Base-by-base conservation (phyloP, 805 yeast genomes). In the Yarrowia sp. region DNA sequence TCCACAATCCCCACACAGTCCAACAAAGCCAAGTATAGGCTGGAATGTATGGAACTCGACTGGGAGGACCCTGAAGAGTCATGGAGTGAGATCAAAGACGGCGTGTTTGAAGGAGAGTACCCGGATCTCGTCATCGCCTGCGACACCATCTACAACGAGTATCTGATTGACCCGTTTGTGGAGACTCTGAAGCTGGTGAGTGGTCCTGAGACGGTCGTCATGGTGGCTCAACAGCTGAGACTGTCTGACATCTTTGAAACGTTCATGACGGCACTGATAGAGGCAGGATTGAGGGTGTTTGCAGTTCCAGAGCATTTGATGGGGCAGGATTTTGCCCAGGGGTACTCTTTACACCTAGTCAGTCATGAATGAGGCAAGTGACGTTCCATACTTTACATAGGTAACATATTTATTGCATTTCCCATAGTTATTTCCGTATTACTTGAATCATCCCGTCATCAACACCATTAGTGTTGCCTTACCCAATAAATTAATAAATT, bases 111-210 rank as follows among this genome's bases (percentile, higher is more conserved):
- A 3, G 69, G 71, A 1, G 69, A 67, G 7, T 19, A 49, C 46
- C 60, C 24, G 88, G 84, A 69, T 76, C 80, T 58, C 50, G 77
- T 88, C 6, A 72, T 88, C 10, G 89, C 90, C 0, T 85, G 88
- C 71, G 92, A 88, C 73, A 84, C 90, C 7, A 81, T 88, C 3
- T 88, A 88, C 76, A 88, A 88, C 72, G 88, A 85, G 67, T 87
- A 78, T 70, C 75, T 88, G 50, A 81, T 87, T 3, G 83, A 82
- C 0, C 81, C 76, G 68, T 82, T 88, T 68, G 75, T 87, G 15
- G 73, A 75, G 7, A 80, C 90, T 0, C 44, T 86, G 24, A 19
- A 24, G 24, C 19, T 68, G 33, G 69, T 85, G 24, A 68, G 71
- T 70, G 79, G 77, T 3, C 68, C 67, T 0, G 61, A 75, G 0